These are phyloP conservation scores for Hypomontagnella monticulosa DNA, from an alignment of 495 filamentous ascomycete species.

Conservation along the genomic window DNA sequence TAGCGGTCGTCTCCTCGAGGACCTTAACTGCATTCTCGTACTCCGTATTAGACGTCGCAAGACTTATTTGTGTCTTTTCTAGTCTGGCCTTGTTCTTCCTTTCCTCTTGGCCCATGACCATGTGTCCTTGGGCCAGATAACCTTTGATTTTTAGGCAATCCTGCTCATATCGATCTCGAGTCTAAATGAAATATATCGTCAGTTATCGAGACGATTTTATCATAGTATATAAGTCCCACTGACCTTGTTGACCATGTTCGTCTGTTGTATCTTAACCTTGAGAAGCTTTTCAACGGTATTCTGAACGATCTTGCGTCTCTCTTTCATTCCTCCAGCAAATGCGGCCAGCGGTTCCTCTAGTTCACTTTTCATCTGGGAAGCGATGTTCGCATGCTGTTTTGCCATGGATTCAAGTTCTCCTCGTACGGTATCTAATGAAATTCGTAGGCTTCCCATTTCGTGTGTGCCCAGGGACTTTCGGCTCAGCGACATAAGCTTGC, in stretches of 20 bases:
- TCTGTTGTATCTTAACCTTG: conserved; percentile 93
- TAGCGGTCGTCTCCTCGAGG: conserved; percentile 93
- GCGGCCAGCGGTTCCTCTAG: conserved; percentile 94
- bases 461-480: conserved; percentile 90
- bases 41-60: conserved; percentile 88
- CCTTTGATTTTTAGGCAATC: conserved; percentile 98
- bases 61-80: conserved; percentile 96
- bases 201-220: conserved; percentile 31
- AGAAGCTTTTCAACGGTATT: conserved; percentile 89
- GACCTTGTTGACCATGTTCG: conserved; percentile 89
- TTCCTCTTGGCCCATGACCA: conserved; percentile 99
- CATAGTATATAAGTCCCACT: conserved; percentile 19
- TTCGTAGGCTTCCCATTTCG: conserved; percentile 83
- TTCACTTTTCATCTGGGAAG: conserved; percentile 93
- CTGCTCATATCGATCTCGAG: conserved; percentile 93
- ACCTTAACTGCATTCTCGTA: conserved; percentile 92
- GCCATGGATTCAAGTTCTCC: conserved; percentile 94
- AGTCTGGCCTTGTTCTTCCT: conserved; percentile 98
- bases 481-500: conserved; percentile 85
- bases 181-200: conserved; percentile 57
- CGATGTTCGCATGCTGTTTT: conserved; percentile 90
- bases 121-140: conserved; percentile 97
- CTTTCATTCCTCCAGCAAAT: conserved; percentile 93
- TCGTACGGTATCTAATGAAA: conserved; percentile 85
- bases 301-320: conserved; percentile 95